Evolutionary conservation across 257 asterid species (phyloP), one percentile per base, ranked within the genome.

Genomic region (Solanum phureja): DNA sequence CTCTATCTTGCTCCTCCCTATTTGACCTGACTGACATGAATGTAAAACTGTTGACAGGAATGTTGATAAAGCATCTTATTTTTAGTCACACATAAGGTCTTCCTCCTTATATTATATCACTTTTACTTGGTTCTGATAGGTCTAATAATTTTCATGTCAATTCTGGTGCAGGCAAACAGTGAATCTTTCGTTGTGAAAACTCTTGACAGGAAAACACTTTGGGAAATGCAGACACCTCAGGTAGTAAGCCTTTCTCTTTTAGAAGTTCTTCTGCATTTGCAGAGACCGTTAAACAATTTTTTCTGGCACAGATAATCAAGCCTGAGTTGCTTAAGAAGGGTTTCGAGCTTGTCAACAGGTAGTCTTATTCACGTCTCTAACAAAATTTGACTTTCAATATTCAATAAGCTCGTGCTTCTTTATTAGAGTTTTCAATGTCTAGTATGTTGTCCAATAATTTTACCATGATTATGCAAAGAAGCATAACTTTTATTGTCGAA

Each of bases 191-290:
- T 97, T 85, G 96, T 95, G 66, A 95, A 87, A 89, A 97, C 99
- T 84, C 92, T 97, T 82, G 98, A 97, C 92, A 91, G 99, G 88
- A 95, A 94, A 91, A 95, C 98, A 1, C 95, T 95, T 35, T 97
- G 99, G 99, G 99, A 97, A 91, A 97, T 97, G 99, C 99, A 97
- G 88, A 97, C 99, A 33, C 99, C 99, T 33, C 99, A 97, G 99
- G 99, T 97, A 85, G 69, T 86, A 76, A 46, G 24, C 74, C 19
- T 31, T 49, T 81, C 64, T 82, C 42, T 49, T 49, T 49, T 82
- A 29, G 42, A 46, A 31, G 56, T 29, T 82, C 69, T 82, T 9
- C 69, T 9, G 66, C 68, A 82, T 16, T 52, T 49, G 69, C 44
- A 82, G 86, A 31, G 69, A 49, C 31, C 3, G 23, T 73, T 72